These are phyloP conservation scores for Nematocida sp. DNA, from an alignment of 371 early-diverging fungal species.

Conservation along the genomic window DNA sequence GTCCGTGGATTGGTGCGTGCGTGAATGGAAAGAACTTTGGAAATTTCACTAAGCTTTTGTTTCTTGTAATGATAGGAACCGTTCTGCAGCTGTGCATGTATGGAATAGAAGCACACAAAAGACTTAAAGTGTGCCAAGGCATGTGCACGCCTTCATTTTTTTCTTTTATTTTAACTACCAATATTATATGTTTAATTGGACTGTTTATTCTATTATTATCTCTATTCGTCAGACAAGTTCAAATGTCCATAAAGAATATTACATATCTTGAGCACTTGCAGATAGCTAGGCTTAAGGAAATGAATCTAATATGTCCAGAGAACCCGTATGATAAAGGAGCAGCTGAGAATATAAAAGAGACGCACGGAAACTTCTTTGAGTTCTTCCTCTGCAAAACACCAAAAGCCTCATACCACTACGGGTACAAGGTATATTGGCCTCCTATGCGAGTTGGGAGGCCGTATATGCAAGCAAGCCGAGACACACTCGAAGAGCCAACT, in stretches of 20 bases:
- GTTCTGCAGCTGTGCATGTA: constrained; percentile 1
- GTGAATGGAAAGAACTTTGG: constrained; percentile 73
- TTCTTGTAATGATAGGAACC: constrained; percentile 27
- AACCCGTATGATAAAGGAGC: constrained; percentile 57
- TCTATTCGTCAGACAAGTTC: constrained; percentile 46
- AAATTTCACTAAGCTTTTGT: constrained; percentile 66
- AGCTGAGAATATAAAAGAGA: constrained; percentile 37
- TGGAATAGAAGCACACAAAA: background rate
- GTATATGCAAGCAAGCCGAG: too few species aligned
- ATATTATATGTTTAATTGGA: constrained; percentile 7
- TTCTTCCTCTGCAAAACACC: constrained; percentile 49
- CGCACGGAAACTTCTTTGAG: constrained; percentile 45
- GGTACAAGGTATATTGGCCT: constrained; percentile 58
- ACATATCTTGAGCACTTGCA: constrained; percentile 60
- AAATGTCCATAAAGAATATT: constrained; percentile 31
- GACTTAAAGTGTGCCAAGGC: background rate
- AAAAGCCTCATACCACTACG: background rate
- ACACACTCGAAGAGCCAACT: too few species aligned
- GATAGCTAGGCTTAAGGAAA: constrained; percentile 1
- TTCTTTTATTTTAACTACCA: background rate
- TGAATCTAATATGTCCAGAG: constrained; percentile 12
- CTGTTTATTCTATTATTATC: constrained; percentile 9
- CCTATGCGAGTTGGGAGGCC: constrained; percentile 28
- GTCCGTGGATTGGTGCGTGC: constrained; percentile 93
- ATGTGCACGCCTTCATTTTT: background rate